A percentile compares a stretch with the other conserved stretches of the same genome.
These are phyloP conservation scores for Xylaria sp. DNA, from an alignment of 495 filamentous ascomycete species.

Conservation along the genomic window DNA sequence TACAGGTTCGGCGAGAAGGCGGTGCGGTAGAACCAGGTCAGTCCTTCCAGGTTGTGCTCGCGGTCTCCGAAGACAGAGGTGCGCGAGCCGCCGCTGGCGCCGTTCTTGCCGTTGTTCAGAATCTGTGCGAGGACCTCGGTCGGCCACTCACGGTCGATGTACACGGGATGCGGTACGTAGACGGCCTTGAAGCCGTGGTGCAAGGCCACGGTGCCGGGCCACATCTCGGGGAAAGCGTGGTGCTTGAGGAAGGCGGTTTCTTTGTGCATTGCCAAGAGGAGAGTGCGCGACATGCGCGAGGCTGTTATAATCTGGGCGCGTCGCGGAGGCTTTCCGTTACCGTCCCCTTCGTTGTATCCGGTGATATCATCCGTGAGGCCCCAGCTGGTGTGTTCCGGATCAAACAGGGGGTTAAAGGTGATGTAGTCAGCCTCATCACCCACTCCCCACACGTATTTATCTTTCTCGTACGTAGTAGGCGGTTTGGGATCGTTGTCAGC, in stretches of 20 bases:
- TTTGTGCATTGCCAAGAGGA: conserved; percentile 87
- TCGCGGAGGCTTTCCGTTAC: conserved; percentile 70
- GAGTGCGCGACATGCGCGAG: conserved; percentile 78
- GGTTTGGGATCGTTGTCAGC: conserved; percentile 74
- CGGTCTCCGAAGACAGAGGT: conserved; percentile 81
- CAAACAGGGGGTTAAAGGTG: conserved; percentile 91
- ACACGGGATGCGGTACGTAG: conserved; percentile 89
- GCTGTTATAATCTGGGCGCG: conserved; percentile 89
- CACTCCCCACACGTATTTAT: conserved; percentile 86
- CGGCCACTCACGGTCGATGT: conserved; percentile 91
- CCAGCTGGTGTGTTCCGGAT: conserved; percentile 90
- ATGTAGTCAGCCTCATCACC: conserved; percentile 94
- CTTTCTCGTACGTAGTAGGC: conserved; percentile 72
- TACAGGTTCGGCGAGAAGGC: conserved; percentile 84
- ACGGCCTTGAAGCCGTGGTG: conserved; percentile 97
- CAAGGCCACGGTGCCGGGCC: conserved; percentile 82
- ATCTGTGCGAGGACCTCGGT: conserved; percentile 76
- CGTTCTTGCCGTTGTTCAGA: conserved; percentile 86
- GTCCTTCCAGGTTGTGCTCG: conserved; percentile 88
- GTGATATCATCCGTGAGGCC: conserved; percentile 85
- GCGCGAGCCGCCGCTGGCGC: conserved; percentile 73
- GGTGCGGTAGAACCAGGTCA: conserved; percentile 95
- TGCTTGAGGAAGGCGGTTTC: conserved; percentile 83
- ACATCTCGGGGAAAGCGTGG: conserved; percentile 96
- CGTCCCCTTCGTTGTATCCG: conserved; percentile 75